These are phyloP conservation scores for Fusarium transvaalense DNA, from an alignment of 2,329 filamentous ascomycete genomes.

Conservation along the genomic window DNA sequence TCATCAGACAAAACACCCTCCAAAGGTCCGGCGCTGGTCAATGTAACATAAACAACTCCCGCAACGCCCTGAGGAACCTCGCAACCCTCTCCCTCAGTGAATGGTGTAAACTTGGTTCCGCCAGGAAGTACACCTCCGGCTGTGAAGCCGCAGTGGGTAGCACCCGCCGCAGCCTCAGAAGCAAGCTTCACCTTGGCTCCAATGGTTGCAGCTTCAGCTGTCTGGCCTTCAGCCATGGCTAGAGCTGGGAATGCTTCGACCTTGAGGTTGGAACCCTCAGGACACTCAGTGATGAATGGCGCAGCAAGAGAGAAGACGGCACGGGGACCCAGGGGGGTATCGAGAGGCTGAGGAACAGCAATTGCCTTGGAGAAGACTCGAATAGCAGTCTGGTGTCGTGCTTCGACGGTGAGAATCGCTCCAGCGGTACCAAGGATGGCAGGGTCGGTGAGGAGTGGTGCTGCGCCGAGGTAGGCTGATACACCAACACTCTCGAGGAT, in stretches of 20 bases:
- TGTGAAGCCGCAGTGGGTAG: slow-evolving; percentile 75
- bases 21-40: slow-evolving; percentile 67
- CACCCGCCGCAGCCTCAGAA: slow-evolving; percentile 63
- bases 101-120: slow-evolving; percentile 70
- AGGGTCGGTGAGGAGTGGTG: slow-evolving; percentile 70
- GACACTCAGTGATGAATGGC: slow-evolving; percentile 78
- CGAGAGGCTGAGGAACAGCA: slow-evolving; percentile 76
- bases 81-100: slow-evolving; percentile 67
- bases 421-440: slow-evolving; percentile 74
- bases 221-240: slow-evolving; percentile 61
- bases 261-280: slow-evolving; percentile 70
- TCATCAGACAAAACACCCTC: slow-evolving; percentile 68
- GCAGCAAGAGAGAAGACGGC: slow-evolving; percentile 80
- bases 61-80: slow-evolving; percentile 71
- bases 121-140: slow-evolving; percentile 68
- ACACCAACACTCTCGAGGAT: slow-evolving; percentile 80
- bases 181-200: slow-evolving; percentile 56
- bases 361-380: slow-evolving; percentile 67
- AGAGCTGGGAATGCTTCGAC: slow-evolving; percentile 72
- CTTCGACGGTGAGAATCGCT: slow-evolving; percentile 79
- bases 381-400: slow-evolving; percentile 80
- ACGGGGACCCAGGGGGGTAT: slow-evolving; percentile 75
- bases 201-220: slow-evolving; percentile 54
- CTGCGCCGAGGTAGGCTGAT: slow-evolving; percentile 79
- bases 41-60: slow-evolving; percentile 75